Conservation (phyloP, 2,329 filamentous ascomycete species). For the Pestalotiopsis sp. region DNA sequence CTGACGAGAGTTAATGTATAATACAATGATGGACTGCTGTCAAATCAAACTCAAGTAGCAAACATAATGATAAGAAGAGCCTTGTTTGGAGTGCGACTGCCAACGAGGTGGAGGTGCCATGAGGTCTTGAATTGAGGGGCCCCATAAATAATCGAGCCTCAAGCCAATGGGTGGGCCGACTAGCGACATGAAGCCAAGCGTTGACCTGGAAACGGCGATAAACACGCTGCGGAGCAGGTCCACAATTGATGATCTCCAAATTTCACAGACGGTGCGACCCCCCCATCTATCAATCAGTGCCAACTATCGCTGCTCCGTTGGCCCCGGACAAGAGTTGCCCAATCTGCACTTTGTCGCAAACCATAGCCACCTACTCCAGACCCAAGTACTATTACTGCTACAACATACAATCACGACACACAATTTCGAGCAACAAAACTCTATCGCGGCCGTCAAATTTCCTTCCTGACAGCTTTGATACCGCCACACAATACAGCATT, state of each 20-base stretch:
- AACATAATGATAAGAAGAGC: too few relatives aligned
- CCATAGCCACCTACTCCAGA: not conserved
- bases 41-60: too few relatives aligned
- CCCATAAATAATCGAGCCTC: too few relatives aligned
- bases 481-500: too few relatives aligned
- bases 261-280: not conserved
- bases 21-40: too few relatives aligned
- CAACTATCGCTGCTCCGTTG: not conserved
- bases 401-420: not conserved
- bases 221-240: conserved; percentile 1
- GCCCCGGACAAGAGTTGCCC: not conserved
- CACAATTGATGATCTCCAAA: conserved; percentile 7
- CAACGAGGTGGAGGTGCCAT: too few relatives aligned
- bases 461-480: too few relatives aligned
- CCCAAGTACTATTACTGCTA: not conserved
- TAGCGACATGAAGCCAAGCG: not conserved
- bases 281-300: not conserved
- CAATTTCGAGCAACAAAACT: too few relatives aligned
- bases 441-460: too few relatives aligned
- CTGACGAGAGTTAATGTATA: too few relatives aligned
- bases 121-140: too few relatives aligned
- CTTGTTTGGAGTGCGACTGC: too few relatives aligned
- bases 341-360: conserved; percentile 1
- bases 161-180: not conserved
- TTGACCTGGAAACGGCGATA: conserved; percentile 9